Conservation (phyloP, 2,329 filamentous ascomycete genomes). For the Arthrinium puccinioides region DNA sequence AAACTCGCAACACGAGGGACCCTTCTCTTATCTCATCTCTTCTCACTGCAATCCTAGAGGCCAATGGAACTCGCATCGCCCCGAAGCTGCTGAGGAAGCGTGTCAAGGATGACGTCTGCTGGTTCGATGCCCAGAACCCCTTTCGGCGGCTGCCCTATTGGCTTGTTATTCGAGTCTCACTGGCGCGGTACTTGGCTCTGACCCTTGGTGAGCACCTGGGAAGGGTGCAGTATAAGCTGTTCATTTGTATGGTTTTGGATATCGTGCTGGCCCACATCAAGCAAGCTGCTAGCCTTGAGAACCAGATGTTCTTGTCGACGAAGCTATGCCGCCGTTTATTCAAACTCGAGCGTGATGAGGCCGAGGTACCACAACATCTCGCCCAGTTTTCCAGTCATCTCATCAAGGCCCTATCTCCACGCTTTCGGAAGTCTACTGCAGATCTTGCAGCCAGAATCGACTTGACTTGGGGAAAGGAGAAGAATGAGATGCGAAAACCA, state of each 20-base stretch:
- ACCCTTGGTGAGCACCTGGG: slow-evolving; percentile 30
- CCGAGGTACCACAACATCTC: slow-evolving; percentile 6
- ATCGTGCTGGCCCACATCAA: slow-evolving; percentile 34
- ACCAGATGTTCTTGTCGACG: slow-evolving; percentile 31
- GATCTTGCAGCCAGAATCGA: slow-evolving; percentile 19
- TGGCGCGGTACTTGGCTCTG: slow-evolving; percentile 42
- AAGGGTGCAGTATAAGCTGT: slow-evolving; percentile 46
- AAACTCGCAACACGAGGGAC: slow-evolving; percentile 49
- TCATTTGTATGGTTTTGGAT: slow-evolving; percentile 40
- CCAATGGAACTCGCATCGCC: slow-evolving; percentile 33
- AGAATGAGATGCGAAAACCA: slow-evolving; percentile 21
- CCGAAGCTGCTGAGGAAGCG: slow-evolving; percentile 43
- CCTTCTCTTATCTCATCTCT: slow-evolving; percentile 53
- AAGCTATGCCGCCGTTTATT: slow-evolving; percentile 52
- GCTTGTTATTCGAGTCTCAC: slow-evolving; percentile 51
- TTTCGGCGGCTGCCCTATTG: slow-evolving; percentile 59
- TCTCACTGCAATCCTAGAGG: slow-evolving; percentile 53
- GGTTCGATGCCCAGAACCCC: slow-evolving; percentile 37
- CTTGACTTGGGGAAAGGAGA: slow-evolving; percentile 30
- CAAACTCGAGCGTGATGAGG: slow-evolving; percentile 42
- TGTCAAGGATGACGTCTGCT: slow-evolving; percentile 55
- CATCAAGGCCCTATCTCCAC: slow-evolving; percentile 17
- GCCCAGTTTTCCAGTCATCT: slow-evolving; percentile 17
- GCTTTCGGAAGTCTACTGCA: slow-evolving; percentile 20
- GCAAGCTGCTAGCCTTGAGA: slow-evolving; percentile 24